Percentiles rank a stretch among this genome's conserved stretches.
These are phyloP conservation scores for Diplodia corticola DNA, from an alignment of 2,329 filamentous ascomycete species.

Conservation along the genomic window DNA sequence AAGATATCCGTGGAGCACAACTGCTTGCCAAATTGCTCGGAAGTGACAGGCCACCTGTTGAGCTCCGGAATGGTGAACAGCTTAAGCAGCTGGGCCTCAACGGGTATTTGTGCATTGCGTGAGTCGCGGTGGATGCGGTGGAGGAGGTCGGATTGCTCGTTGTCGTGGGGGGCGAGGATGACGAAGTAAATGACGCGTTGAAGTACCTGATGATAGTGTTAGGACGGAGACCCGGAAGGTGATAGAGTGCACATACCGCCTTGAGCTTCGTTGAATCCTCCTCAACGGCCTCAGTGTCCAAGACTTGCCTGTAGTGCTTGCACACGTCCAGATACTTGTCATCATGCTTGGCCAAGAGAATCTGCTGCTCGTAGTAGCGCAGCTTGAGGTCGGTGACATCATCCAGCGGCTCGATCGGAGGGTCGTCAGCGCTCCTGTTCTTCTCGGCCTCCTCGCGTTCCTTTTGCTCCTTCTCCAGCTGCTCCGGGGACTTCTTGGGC, in stretches of 20 bases:
- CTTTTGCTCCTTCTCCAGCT: slow-evolving; percentile 88
- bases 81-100: slow-evolving; percentile 84
- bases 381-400: slow-evolving; percentile 97
- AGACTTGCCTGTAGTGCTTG: slow-evolving; percentile 95
- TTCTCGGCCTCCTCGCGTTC: slow-evolving; percentile 81
- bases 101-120: slow-evolving; percentile 73
- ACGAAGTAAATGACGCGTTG: slow-evolving; percentile 97
- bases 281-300: slow-evolving; percentile 95
- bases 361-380: slow-evolving; percentile 95
- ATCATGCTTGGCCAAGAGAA: slow-evolving; percentile 92
- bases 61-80: slow-evolving; percentile 94
- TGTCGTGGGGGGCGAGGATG: slow-evolving; percentile 94
- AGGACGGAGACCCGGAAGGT: slow-evolving; percentile 19
- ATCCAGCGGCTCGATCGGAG: slow-evolving; percentile 74
- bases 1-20: slow-evolving; percentile 91
- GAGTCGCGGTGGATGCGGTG: slow-evolving; percentile 87
- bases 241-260: slow-evolving; percentile 58
- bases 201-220: slow-evolving; percentile 61
- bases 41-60: slow-evolving; percentile 96
- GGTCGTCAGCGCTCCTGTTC: slow-evolving; percentile 73
- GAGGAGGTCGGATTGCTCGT: slow-evolving; percentile 95
- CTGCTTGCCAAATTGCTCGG: slow-evolving; percentile 84
- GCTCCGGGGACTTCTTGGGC: slow-evolving; percentile 84
- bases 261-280: slow-evolving; percentile 82
- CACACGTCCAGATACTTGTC: slow-evolving; percentile 96